Conservation (phyloP, 208 protist species). For the Naegleria lovaniensis region DNA sequence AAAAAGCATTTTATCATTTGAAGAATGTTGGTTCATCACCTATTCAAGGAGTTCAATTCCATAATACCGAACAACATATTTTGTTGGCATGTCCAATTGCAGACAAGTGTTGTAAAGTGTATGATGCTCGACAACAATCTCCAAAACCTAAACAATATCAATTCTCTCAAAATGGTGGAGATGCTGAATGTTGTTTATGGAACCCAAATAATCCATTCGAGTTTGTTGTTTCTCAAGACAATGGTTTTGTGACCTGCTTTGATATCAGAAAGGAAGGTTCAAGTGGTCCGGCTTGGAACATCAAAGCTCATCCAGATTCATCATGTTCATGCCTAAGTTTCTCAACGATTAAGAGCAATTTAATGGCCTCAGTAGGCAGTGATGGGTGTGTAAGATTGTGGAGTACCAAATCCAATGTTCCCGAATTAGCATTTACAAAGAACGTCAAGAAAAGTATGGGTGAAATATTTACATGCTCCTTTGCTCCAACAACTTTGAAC, state of each 20-base stretch:
- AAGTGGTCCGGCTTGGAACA: not conserved
- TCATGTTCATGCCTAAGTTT: not conserved
- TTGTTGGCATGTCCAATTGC: slow-evolving; percentile 78
- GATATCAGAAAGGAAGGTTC: not conserved
- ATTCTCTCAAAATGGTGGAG: slow-evolving; percentile 28
- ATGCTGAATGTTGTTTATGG: not conserved
- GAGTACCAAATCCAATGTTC: not conserved
- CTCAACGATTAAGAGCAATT: not conserved
- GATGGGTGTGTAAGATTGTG: not conserved
- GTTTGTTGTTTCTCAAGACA: not conserved
- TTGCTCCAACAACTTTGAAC: not conserved
- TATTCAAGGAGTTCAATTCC: slow-evolving; percentile 77
- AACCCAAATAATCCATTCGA: not conserved
- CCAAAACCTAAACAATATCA: slow-evolving; percentile 55
- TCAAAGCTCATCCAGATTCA: not conserved
- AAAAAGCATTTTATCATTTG: slow-evolving; percentile 18
- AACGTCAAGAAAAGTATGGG: not conserved
- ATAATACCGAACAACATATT: slow-evolving; percentile 65
- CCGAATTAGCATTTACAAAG: not conserved
- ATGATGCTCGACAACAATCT: slow-evolving; percentile 62
- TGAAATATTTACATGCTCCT: too few relatives aligned
- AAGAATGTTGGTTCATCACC: slow-evolving; percentile 63
- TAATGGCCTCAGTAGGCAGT: not conserved
- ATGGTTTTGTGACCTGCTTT: not conserved
- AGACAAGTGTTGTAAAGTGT: slow-evolving; percentile 34